A percentile compares a stretch with the other conserved stretches of the same genome.
Evolutionary conservation across 1,284 basidiomycete genomes (phyloP).

Genomic region (Erythrobasidium hasegawianum): DNA sequence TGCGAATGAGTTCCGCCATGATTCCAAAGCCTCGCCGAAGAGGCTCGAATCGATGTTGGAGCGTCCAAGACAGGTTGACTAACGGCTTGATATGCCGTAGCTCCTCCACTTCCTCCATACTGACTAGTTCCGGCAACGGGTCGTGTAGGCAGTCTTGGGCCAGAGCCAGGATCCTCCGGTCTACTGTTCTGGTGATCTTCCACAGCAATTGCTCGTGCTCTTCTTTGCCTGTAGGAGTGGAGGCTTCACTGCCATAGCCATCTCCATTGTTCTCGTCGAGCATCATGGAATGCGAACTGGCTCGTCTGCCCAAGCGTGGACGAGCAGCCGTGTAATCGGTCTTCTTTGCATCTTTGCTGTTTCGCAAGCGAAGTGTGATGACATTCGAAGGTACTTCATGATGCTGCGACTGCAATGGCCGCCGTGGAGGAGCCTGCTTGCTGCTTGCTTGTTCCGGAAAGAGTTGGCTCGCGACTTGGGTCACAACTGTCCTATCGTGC

Average conservation of each 20-base stretch:
- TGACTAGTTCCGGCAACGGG: background rate
- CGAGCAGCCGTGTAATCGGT: background rate
- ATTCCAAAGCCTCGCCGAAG: constrained; percentile 14
- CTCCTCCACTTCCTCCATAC: background rate
- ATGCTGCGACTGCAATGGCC: background rate
- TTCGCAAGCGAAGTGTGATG: background rate
- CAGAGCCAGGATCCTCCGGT: constrained; percentile 12
- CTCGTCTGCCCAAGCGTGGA: background rate
- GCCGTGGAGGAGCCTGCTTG: background rate
- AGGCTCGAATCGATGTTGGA: constrained; percentile 15
- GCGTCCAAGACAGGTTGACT: constrained; percentile 9
- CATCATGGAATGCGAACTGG: background rate
- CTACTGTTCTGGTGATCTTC: constrained; percentile 13
- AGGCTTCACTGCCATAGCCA: constrained; percentile 10
- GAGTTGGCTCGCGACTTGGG: constrained; percentile 8
- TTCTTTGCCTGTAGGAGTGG: constrained; percentile 8
- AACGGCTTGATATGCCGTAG: background rate
- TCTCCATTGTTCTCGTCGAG: no score
- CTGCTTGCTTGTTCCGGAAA: constrained; percentile 3
- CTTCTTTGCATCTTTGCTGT: background rate
- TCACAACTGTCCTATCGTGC: constrained; percentile 4
- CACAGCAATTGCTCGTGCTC: constrained; percentile 6
- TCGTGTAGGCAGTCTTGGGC: constrained; percentile 15
- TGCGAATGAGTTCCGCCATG: constrained; percentile 20
- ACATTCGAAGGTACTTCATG: constrained; percentile 5